Evolutionary conservation across 1,284 basidiomycete genomes (phyloP), one percentile per base, ranked within the genome.

Genomic region (Bjerkandera adusta): DNA sequence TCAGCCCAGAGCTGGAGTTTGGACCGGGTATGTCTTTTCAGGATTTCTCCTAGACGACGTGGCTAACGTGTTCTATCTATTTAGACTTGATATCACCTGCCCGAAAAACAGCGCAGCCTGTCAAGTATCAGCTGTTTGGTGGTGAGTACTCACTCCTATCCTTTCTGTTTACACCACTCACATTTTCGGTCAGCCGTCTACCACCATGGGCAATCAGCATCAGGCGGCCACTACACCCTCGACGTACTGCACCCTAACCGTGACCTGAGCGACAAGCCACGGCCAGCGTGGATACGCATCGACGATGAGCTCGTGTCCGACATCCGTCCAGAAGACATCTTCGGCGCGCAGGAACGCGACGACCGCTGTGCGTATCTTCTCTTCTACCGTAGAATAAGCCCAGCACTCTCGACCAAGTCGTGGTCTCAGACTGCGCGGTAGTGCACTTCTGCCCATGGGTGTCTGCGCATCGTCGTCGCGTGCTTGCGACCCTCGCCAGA

Each of bases 211-310:
- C 72, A 78, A 37, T 89, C 89, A 11, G 93, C 96, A 0, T 85
- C 85, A 0, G 95, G 95, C 5, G 96, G 96, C 0, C 95, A 98
- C 67, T 99, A 98, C 70, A 99, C 95, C 1, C 82, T 97, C 36
- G 89, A 95, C 54, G 89, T 97, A 1, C 71, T 95, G 6, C 86
- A 92, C 51, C 88, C 91, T 16, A 82, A 83, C 56, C 78, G 82
- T 11, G 81, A 80, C 58, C 66, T 73, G 38, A 65, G 61, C 54
- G 63, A 66, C 18, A 61, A 63, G 41, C 67, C 65, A 20, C 68
- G 76, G 3, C 79, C 85, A 59, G 84, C 76, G 16, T 98, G 92
- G 96, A 77, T 97, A 49, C 85, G 95, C 52, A 90, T 97, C 48
- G 95, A 97, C 66, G 95, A 97, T 60, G 93, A 96, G 65, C 69